Evolutionary conservation across 108 stramenopile genomes (phyloP).

Genomic region (Skeletonema potamos): DNA sequence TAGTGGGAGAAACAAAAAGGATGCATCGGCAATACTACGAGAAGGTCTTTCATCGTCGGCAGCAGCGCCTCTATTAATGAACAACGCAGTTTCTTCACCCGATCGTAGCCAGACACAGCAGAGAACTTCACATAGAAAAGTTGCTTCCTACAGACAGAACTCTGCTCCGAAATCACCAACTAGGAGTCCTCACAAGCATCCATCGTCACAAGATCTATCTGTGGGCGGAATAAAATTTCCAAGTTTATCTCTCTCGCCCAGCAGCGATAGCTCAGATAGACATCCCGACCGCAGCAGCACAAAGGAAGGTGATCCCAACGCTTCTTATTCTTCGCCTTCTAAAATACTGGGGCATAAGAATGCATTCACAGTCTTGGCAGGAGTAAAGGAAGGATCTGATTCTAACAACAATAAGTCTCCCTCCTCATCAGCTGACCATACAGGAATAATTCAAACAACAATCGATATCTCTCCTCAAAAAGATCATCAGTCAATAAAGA

Average conservation of each 20-base stretch:
- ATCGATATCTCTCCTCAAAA: neutral
- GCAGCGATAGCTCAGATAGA: conserved; percentile 6
- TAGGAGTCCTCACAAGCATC: neutral
- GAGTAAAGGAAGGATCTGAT: neutral
- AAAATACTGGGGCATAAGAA: conserved; percentile 23
- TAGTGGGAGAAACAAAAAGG: neutral
- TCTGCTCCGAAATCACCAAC: neutral
- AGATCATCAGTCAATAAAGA: neutral
- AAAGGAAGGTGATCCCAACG: neutral
- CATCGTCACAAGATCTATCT: neutral
- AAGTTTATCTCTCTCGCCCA: conserved; percentile 1
- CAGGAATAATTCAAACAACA: neutral
- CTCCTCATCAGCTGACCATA: neutral
- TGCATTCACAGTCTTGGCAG: conserved; percentile 32
- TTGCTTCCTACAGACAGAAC: neutral
- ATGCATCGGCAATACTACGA: conserved; percentile 2
- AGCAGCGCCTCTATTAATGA: neutral
- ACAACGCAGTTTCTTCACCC: neutral
- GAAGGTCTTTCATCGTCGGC: neutral
- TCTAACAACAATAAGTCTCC: neutral
- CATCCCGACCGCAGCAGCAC: neutral
- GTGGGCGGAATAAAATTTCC: neutral
- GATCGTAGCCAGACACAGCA: neutral
- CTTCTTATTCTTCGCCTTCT: conserved; percentile 1
- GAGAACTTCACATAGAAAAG: neutral